Conservation (phyloP, 768 basidiomycete genomes). For the Baorangia bicolor region DNA sequence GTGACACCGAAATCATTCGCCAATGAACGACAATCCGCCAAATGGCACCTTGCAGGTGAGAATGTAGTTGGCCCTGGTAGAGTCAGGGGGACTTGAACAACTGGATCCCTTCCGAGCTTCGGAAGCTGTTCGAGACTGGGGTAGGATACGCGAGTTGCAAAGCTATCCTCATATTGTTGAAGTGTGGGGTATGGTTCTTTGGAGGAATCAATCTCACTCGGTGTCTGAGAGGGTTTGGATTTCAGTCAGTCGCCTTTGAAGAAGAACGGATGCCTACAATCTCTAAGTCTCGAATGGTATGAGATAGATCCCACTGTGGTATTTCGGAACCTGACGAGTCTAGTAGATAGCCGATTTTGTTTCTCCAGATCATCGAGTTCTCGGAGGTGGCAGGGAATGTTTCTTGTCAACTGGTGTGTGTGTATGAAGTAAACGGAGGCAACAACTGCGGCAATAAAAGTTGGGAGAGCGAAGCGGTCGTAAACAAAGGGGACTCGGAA, state of each 20-base stretch:
- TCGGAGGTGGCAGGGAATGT: conserved; percentile 1
- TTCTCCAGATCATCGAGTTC: conserved; percentile 13
- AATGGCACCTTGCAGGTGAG: background rate
- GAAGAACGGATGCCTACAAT: conserved; percentile 24
- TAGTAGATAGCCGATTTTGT: conserved; percentile 9
- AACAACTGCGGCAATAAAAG: conserved; percentile 16
- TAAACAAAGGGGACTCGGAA: conserved; percentile 1
- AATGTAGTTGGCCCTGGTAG: background rate
- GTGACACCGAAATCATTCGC: background rate
- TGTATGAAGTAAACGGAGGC: conserved; percentile 13
- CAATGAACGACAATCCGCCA: background rate
- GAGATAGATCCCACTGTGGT: conserved; percentile 21
- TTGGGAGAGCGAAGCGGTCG: conserved; percentile 13
- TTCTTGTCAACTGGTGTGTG: background rate
- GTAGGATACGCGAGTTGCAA: background rate
- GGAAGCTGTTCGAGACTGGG: conserved; percentile 3
- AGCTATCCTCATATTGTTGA: background rate
- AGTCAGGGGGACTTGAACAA: background rate
- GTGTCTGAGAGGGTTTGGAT: conserved; percentile 21
- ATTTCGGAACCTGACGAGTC: conserved; percentile 23
- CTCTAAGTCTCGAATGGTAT: conserved; percentile 26
- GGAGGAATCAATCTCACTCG: conserved; percentile 23
- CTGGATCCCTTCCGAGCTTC: background rate
- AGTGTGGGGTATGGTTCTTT: background rate
- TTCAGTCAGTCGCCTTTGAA: conserved; percentile 1